Evolutionary conservation across 257 asterid species (phyloP).

Genomic region (Capsicum rhomboideum): DNA sequence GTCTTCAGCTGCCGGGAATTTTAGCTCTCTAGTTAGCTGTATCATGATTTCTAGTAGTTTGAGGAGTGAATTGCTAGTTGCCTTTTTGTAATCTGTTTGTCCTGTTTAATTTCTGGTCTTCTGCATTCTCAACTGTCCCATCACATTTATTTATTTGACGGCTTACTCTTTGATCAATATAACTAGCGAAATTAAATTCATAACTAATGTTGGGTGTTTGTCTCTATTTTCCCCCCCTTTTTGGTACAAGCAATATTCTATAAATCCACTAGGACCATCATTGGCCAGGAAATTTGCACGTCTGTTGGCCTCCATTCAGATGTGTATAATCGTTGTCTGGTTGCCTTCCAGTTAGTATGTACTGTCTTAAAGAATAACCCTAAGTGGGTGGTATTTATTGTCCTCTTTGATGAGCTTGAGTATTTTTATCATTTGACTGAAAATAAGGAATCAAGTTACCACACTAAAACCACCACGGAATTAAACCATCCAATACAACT

Average conservation of each 20-base stretch:
- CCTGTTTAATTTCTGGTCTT: not conserved
- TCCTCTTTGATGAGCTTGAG: too few relatives aligned
- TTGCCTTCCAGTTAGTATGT: too few relatives aligned
- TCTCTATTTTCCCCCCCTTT: too few relatives aligned
- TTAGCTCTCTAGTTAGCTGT: not conserved
- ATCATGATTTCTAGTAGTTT: not conserved
- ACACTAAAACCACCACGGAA: not conserved
- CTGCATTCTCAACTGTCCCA: not conserved
- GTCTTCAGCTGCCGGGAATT: not conserved
- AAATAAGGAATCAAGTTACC: too few relatives aligned
- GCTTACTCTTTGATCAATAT: not conserved
- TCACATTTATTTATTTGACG: not conserved
- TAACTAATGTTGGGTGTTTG: not conserved
- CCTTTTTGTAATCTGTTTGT: not conserved
- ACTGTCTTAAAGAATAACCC: too few relatives aligned
- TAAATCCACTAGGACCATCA: too few relatives aligned
- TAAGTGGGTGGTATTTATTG: too few relatives aligned
- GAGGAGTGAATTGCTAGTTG: not conserved
- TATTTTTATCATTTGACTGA: too few relatives aligned
- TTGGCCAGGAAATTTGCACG: too few relatives aligned
- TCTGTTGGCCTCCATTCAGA: too few relatives aligned
- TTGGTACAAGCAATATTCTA: too few relatives aligned
- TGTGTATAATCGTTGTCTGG: too few relatives aligned
- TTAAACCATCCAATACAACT: not conserved
- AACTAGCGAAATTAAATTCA: not conserved